These are phyloP conservation scores for Mariannaea sp. DNA, from an alignment of 2,329 filamentous ascomycete species.

Conservation along the genomic window DNA sequence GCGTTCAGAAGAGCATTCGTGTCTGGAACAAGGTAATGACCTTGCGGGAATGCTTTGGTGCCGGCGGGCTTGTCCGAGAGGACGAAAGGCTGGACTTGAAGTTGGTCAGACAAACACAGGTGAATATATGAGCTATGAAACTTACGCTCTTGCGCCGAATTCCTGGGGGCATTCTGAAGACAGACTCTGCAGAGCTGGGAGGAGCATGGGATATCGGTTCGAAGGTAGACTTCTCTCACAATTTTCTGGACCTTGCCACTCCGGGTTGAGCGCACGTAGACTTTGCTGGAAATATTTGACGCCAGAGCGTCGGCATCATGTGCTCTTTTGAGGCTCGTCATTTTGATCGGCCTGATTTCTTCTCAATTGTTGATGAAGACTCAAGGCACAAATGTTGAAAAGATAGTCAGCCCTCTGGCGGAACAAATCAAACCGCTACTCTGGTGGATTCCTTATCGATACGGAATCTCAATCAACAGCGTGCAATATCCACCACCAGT, in stretches of 20 bases:
- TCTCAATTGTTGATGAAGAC: slow-evolving; percentile 3
- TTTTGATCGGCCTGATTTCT: slow-evolving; percentile 41
- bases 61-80: slow-evolving; percentile 87
- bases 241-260: slow-evolving; percentile 99
- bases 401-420: slow-evolving; percentile 23
- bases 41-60: slow-evolving; percentile 79
- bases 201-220: slow-evolving; percentile 96
- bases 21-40: slow-evolving; percentile 93
- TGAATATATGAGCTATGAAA: not conserved
- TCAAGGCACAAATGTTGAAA: slow-evolving; percentile 28
- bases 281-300: slow-evolving; percentile 88
- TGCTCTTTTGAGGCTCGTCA: slow-evolving; percentile 69
- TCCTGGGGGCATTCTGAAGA: slow-evolving; percentile 72
- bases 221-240: slow-evolving; percentile 92
- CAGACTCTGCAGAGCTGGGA: slow-evolving; percentile 85
- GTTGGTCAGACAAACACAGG: slow-evolving; percentile 12
- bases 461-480: slow-evolving; percentile 15
- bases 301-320: slow-evolving; percentile 58
- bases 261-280: slow-evolving; percentile 92
- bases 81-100: slow-evolving; percentile 75
- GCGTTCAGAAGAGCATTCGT: slow-evolving; percentile 94
- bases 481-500: not conserved
- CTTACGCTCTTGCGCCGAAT: slow-evolving; percentile 78
- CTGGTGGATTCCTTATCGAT: slow-evolving; percentile 42
- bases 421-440: slow-evolving; percentile 32